Percentiles rank a stretch among this genome's conserved stretches.
phyloP scores from a whole-genome alignment of 2,329 filamentous ascomycete genomes.

The Dothidotthia symphoricarpi region DNA sequence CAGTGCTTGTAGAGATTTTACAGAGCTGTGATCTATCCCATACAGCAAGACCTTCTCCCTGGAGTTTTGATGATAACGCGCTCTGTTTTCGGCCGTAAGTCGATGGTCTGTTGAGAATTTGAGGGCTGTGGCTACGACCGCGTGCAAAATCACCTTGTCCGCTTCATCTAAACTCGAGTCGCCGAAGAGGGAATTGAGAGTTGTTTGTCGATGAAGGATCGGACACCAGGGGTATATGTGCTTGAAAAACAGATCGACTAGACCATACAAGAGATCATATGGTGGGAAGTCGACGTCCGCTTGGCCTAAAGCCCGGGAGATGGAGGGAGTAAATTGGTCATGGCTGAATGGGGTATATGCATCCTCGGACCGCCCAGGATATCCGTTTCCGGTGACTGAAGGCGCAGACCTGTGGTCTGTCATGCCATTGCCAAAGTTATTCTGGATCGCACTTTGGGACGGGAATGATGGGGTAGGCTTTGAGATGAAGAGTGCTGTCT shows the following conservation, averaged over 20 bases:
- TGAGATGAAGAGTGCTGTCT: constrained; percentile 49
- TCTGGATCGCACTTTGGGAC: constrained; percentile 31
- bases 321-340: constrained; percentile 32
- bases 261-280: constrained; percentile 59
- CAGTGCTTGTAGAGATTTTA: constrained; percentile 81
- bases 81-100: constrained; percentile 69
- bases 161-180: constrained; percentile 69
- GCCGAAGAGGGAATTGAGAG: constrained; percentile 78
- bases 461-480: constrained; percentile 42
- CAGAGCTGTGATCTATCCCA: constrained; percentile 84
- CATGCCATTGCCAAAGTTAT: constrained; percentile 39
- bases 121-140: constrained; percentile 84
- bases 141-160: constrained; percentile 78
- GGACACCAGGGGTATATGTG: constrained; percentile 72
- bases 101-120: constrained; percentile 77
- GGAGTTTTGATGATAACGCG: constrained; percentile 73
- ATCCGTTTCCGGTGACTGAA: constrained; percentile 30
- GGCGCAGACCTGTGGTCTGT: constrained; percentile 33
- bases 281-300: constrained; percentile 54
- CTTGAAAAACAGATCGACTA: constrained; percentile 63
- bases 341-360: constrained; percentile 29
- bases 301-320: constrained; percentile 28
- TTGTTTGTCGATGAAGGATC: constrained; percentile 81
- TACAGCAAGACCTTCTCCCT: constrained; percentile 86
- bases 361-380: constrained; percentile 29